Evolutionary conservation across 2,329 filamentous ascomycete species (phyloP).

Genomic region (Colletotrichum destructivum): DNA sequence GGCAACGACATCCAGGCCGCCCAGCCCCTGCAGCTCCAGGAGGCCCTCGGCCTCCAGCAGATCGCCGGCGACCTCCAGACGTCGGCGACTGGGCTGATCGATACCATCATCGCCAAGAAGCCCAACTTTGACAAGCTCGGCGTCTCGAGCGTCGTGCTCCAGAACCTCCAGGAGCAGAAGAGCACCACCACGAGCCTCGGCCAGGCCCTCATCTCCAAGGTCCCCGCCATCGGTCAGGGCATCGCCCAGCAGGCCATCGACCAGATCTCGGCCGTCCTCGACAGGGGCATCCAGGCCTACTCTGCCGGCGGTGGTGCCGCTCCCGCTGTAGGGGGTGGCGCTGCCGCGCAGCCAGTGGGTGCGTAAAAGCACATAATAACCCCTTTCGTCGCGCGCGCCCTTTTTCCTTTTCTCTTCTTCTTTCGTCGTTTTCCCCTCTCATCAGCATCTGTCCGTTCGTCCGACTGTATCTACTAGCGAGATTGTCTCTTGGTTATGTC

Average conservation of each 20-base stretch:
- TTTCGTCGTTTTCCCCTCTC: neutral
- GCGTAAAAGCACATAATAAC: slow-evolving; percentile 25
- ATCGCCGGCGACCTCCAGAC: slow-evolving; percentile 43
- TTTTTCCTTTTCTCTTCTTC: too few relatives aligned
- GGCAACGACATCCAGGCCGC: slow-evolving; percentile 47
- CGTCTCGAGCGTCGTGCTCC: slow-evolving; percentile 44
- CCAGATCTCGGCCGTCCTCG: slow-evolving; percentile 44
- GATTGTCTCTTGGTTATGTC: neutral
- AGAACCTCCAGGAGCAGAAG: slow-evolving; percentile 46
- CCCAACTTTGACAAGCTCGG: slow-evolving; percentile 47
- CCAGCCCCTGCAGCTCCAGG: slow-evolving; percentile 43
- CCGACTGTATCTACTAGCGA: too few relatives aligned
- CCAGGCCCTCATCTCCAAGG: slow-evolving; percentile 46
- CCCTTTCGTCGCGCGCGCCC: slow-evolving; percentile 21
- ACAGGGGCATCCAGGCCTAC: slow-evolving; percentile 44
- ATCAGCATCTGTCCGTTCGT: slow-evolving; percentile 1
- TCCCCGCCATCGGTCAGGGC: slow-evolving; percentile 47
- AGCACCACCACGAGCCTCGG: slow-evolving; percentile 41
- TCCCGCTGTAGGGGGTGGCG: neutral
- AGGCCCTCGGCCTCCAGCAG: slow-evolving; percentile 45
- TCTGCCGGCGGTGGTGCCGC: slow-evolving; percentile 15
- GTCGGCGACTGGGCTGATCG: slow-evolving; percentile 43
- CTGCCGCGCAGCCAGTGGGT: slow-evolving; percentile 13
- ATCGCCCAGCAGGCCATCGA: slow-evolving; percentile 47
- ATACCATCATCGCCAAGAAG: slow-evolving; percentile 46